Evolutionary conservation across 352 stramenopile species (phyloP).

Genomic region (Saprolegnia diclina): DNA sequence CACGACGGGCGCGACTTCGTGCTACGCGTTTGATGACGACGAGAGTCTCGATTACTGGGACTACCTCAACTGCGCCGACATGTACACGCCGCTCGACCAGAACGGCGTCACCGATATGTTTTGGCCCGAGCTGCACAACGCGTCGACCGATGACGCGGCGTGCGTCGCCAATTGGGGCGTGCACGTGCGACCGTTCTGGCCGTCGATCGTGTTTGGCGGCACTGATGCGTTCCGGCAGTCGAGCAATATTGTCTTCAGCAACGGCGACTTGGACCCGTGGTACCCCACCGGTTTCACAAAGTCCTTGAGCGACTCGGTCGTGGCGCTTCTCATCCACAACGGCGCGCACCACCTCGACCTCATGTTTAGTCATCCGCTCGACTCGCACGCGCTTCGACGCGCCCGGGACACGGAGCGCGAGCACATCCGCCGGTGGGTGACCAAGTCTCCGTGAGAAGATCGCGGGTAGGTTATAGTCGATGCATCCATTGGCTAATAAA

Average conservation of each 20-base stretch:
- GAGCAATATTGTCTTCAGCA: constrained; percentile 69
- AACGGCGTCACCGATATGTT: constrained; percentile 42
- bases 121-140: constrained; percentile 29
- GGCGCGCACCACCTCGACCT: constrained; percentile 53
- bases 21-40: constrained; percentile 36
- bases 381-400: constrained; percentile 37
- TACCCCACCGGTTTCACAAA: constrained; percentile 37
- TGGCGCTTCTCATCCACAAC: constrained; percentile 36
- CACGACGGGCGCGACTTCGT: constrained; percentile 32
- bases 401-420: constrained; percentile 38
- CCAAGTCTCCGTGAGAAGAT: neutral
- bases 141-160: constrained; percentile 30
- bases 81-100: constrained; percentile 43
- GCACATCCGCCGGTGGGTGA: constrained; percentile 47
- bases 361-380: constrained; percentile 49
- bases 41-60: constrained; percentile 46
- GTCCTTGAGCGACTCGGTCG: constrained; percentile 38
- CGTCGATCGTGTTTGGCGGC: constrained; percentile 44
- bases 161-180: constrained; percentile 44
- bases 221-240: constrained; percentile 39
- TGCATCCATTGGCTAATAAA: too few relatives aligned
- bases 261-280: constrained; percentile 62
- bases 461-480: too few relatives aligned
- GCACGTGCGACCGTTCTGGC: constrained; percentile 38
- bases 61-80: constrained; percentile 46